Conservation (phyloP, 2,329 filamentous ascomycete species). For the Trematosphaeria pertusa region DNA sequence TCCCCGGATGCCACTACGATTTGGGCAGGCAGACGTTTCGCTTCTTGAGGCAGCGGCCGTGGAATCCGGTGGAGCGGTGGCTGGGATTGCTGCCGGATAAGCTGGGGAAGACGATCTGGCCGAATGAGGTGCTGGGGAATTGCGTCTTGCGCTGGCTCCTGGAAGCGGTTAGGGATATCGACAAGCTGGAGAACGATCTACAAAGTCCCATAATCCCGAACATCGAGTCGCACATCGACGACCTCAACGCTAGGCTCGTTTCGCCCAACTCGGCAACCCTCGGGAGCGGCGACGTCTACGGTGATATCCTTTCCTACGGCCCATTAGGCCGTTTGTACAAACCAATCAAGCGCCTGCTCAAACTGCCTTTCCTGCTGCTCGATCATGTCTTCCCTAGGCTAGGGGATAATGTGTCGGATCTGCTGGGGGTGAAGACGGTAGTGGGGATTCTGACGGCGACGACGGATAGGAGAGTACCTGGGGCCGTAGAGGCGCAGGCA, state of each 20-base stretch:
- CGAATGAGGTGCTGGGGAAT: slow-evolving; percentile 43
- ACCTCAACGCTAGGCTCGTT: slow-evolving; percentile 20
- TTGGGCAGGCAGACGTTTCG: slow-evolving; percentile 44
- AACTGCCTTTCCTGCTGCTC: slow-evolving; percentile 16
- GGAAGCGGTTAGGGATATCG: slow-evolving; percentile 27
- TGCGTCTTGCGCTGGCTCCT: slow-evolving; percentile 41
- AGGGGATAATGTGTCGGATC: slow-evolving; percentile 34
- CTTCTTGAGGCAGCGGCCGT: slow-evolving; percentile 38
- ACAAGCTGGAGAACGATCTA: background rate
- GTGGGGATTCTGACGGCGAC: slow-evolving; percentile 39
- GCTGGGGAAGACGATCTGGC: slow-evolving; percentile 37
- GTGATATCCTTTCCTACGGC: slow-evolving; percentile 34
- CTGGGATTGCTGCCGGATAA: slow-evolving; percentile 35
- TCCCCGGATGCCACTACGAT: slow-evolving; percentile 48
- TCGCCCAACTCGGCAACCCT: slow-evolving; percentile 14
- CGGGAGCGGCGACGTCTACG: slow-evolving; percentile 45
- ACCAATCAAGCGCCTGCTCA: slow-evolving; percentile 21
- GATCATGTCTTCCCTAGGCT: slow-evolving; percentile 33
- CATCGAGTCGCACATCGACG: slow-evolving; percentile 19
- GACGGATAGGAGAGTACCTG: slow-evolving; percentile 41
- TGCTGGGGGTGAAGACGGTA: slow-evolving; percentile 37
- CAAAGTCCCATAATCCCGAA: slow-evolving; percentile 27
- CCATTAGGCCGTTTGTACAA: slow-evolving; percentile 34
- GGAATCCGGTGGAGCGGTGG: slow-evolving; percentile 34
- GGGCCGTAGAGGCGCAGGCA: slow-evolving; percentile 18